Conservation (phyloP, 2,329 filamentous ascomycete genomes). For the Talaromyces pinophilus region DNA sequence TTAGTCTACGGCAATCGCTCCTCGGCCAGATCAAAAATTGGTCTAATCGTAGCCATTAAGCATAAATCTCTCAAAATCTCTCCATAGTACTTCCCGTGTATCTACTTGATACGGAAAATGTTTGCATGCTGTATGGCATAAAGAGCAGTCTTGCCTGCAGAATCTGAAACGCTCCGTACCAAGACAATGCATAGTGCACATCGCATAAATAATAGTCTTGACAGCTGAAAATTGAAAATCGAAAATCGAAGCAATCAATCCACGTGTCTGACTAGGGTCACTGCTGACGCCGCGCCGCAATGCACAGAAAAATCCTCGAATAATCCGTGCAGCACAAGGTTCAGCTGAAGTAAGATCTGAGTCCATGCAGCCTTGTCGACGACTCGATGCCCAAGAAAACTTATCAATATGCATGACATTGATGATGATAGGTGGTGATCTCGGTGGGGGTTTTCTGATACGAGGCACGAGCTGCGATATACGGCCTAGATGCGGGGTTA, state of each 20-base stretch:
- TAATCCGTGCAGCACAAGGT: background rate
- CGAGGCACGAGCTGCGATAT: background rate
- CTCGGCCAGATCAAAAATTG: background rate
- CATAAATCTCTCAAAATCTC: background rate
- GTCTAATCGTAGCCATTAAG: background rate
- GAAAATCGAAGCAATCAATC: background rate
- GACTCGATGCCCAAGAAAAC: background rate
- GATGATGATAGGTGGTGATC: background rate
- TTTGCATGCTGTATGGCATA: background rate
- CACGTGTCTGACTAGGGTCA: background rate
- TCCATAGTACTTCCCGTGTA: background rate
- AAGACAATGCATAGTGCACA: background rate
- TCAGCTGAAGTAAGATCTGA: constrained; percentile 11
- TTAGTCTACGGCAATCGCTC: background rate
- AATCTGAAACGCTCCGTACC: constrained; percentile 4
- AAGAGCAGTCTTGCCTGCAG: background rate
- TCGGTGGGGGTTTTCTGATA: background rate
- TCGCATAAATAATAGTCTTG: background rate
- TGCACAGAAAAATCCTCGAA: background rate
- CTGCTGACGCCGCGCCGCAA: background rate
- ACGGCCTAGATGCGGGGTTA: background rate
- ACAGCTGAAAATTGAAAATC: background rate
- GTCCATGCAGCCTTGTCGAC: background rate
- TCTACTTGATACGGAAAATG: constrained; percentile 10
- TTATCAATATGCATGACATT: constrained; percentile 7